Percentiles rank a stretch among this genome's conserved stretches.
Conservation (phyloP, 805 yeast genomes). For the Torulaspora gathmanii region DNA sequence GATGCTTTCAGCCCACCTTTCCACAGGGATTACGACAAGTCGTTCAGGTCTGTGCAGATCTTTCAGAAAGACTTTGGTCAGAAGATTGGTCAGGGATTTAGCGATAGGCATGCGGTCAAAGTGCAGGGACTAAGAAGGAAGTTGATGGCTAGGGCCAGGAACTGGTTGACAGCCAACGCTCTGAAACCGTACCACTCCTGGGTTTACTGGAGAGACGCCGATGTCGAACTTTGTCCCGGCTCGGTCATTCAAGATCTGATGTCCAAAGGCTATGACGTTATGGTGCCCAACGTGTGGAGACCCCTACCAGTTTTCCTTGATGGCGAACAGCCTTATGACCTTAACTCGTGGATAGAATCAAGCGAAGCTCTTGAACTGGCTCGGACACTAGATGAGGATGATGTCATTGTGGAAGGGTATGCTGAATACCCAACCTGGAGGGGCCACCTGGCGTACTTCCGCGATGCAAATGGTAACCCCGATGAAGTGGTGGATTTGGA, state of each 20-base stretch:
- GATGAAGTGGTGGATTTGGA: constrained; percentile 66
- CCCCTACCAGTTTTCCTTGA: constrained; percentile 87
- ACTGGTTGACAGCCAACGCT: constrained; percentile 73
- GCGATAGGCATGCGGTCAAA: constrained; percentile 78
- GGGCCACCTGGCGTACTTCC: constrained; percentile 69
- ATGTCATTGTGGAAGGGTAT: constrained; percentile 83
- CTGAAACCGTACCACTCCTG: constrained; percentile 80
- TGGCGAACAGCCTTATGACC: constrained; percentile 85
- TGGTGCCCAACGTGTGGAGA: constrained; percentile 92
- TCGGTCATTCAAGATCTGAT: constrained; percentile 68
- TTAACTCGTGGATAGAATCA: constrained; percentile 94
- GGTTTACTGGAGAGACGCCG: constrained; percentile 91
- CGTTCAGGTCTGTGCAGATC: constrained; percentile 75
- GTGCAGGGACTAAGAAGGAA: constrained; percentile 82
- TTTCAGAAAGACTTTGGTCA: constrained; percentile 82
- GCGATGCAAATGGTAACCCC: constrained; percentile 57
- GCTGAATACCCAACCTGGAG: constrained; percentile 85
- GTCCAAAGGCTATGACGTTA: constrained; percentile 64
- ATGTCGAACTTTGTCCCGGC: constrained; percentile 77
- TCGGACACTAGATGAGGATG: constrained; percentile 62
- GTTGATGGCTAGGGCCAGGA: constrained; percentile 81
- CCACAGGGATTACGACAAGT: constrained; percentile 57
- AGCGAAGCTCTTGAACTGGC: constrained; percentile 70
- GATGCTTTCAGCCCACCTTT: constrained; percentile 62
- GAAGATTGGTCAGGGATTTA: constrained; percentile 77